These are phyloP conservation scores for Sinapis alba DNA, from an alignment of 441 rosid species.

Conservation along the genomic window DNA sequence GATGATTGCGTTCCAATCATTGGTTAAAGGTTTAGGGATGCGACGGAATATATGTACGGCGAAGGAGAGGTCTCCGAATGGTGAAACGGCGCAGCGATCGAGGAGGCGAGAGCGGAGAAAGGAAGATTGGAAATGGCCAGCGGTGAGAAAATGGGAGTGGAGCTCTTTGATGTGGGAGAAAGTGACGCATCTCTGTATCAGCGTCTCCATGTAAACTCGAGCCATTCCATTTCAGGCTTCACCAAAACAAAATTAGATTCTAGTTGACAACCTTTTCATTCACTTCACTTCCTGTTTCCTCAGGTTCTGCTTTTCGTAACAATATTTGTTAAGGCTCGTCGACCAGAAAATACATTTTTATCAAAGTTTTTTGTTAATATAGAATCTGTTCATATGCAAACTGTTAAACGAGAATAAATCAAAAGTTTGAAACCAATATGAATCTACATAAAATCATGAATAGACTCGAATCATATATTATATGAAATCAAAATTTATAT, in stretches of 20 bases:
- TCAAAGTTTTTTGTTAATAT: background rate
- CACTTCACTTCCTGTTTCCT: no score
- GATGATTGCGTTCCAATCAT: slow-evolving; percentile 85
- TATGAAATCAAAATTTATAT: slow-evolving; percentile 9
- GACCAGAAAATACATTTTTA: background rate
- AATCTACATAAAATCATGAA: background rate
- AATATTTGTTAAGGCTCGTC: background rate
- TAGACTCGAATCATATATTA: background rate
- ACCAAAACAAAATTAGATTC: background rate
- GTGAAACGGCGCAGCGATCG: slow-evolving; percentile 67
- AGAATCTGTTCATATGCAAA: background rate
- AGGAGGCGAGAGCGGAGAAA: slow-evolving; percentile 70
- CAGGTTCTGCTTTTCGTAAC: no score
- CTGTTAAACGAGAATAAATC: background rate
- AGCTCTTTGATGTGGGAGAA: slow-evolving; percentile 62
- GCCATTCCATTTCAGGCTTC: slow-evolving; percentile 45
- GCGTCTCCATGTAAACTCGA: slow-evolving; percentile 41
- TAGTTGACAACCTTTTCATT: no score
- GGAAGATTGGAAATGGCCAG: slow-evolving; percentile 57
- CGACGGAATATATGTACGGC: slow-evolving; percentile 59
- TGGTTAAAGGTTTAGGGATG: slow-evolving; percentile 65
- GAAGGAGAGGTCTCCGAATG: slow-evolving; percentile 54
- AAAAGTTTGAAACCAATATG: background rate
- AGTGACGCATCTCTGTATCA: slow-evolving; percentile 47
- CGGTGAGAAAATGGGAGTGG: slow-evolving; percentile 64